Evolutionary conservation across 768 basidiomycete genomes (phyloP).

Genomic region (Psilocybe sp.): DNA sequence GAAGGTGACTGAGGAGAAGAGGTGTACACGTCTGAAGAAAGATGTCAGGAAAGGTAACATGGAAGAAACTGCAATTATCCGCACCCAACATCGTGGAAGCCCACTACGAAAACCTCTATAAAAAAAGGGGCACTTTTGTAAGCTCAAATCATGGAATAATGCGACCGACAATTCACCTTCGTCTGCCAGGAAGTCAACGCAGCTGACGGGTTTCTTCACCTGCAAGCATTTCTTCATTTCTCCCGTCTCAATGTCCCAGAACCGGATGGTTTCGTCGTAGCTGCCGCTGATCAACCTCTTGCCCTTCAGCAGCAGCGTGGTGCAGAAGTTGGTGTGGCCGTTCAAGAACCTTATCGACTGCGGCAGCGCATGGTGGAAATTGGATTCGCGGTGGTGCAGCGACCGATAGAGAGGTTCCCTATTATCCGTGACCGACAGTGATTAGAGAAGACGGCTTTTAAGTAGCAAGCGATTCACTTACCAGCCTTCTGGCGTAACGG

Average conservation of each 20-base stretch:
- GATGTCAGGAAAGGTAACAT: neutral
- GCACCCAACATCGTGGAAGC: constrained; percentile 89
- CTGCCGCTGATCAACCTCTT: constrained; percentile 85
- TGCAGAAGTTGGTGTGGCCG: constrained; percentile 88
- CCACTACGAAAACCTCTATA: constrained; percentile 92
- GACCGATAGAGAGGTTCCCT: constrained; percentile 70
- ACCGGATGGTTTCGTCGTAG: constrained; percentile 89
- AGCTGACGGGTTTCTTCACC: constrained; percentile 89
- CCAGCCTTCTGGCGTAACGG: constrained; percentile 71
- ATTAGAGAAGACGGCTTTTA: neutral
- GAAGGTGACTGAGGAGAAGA: constrained; percentile 85
- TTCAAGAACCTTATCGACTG: constrained; percentile 76
- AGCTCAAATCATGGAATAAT: neutral
- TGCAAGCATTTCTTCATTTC: constrained; percentile 70
- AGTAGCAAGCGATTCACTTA: constrained; percentile 26
- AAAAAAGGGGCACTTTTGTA: neutral
- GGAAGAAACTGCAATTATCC: constrained; percentile 17
- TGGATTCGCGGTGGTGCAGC: constrained; percentile 82
- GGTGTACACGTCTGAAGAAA: constrained; percentile 71
- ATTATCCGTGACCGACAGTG: neutral
- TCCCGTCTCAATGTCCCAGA: constrained; percentile 78
- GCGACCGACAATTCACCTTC: constrained; percentile 50
- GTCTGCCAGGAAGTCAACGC: constrained; percentile 81
- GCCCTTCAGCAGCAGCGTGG: constrained; percentile 62
- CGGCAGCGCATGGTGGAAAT: constrained; percentile 73